Conservation (phyloP, 2,329 filamentous ascomycete genomes). For the Diaporthe sp. region DNA sequence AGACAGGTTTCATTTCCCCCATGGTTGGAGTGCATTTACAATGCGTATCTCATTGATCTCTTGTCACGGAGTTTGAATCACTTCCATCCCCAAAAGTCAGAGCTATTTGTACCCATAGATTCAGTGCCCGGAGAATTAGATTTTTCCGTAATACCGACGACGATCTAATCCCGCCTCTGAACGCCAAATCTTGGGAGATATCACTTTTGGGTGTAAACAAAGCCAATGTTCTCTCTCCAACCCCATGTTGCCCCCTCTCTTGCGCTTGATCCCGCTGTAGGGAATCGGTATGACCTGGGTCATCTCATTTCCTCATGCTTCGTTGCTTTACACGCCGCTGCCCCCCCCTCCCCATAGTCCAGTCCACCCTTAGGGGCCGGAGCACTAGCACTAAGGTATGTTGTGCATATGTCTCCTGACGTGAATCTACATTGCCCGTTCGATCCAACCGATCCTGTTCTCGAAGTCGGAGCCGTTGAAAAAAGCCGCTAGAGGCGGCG, state of each 20-base stretch:
- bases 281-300: constrained; percentile 11
- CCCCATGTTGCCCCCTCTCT: not conserved
- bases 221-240: constrained; percentile 29
- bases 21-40: not conserved
- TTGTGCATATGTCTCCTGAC: not conserved
- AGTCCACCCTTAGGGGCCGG: not conserved
- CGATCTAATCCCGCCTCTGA: constrained; percentile 39
- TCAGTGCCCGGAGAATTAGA: constrained; percentile 40
- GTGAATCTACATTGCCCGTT: not conserved
- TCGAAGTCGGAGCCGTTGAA: not conserved
- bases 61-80: not conserved
- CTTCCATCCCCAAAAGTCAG: not conserved
- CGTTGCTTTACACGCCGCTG: not conserved
- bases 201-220: constrained; percentile 38
- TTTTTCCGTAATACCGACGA: constrained; percentile 38
- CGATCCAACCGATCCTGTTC: not conserved
- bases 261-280: constrained; percentile 1
- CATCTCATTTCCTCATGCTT: constrained; percentile 23
- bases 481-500: not conserved
- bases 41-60: not conserved
- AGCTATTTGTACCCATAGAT: constrained; percentile 3
- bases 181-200: constrained; percentile 39
- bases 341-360: not conserved
- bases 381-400: not conserved
- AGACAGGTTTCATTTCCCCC: constrained; percentile 27